A percentile compares a stretch with the other conserved stretches of the same genome.
phyloP scores from a whole-genome alignment of 805 yeast genomes.

The Cyberlindnera meyerae region DNA sequence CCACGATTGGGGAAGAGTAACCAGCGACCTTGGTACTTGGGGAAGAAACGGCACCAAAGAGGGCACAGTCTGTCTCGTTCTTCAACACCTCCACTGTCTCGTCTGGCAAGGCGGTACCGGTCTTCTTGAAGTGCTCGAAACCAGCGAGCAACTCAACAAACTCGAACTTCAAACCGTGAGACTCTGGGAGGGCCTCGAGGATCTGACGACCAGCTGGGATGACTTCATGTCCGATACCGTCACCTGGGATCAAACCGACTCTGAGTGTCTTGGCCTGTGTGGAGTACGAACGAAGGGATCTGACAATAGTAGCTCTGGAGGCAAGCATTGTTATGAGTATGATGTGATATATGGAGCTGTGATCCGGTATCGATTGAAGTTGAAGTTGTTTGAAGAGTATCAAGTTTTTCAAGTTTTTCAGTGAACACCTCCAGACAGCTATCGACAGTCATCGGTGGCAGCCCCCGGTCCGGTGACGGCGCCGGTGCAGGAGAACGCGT shows the following conservation, averaged over 20 bases:
- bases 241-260: conserved; percentile 86
- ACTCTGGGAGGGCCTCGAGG: conserved; percentile 75
- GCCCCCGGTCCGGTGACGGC: conserved; percentile 3
- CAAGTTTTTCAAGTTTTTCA: no score
- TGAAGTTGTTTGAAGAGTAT: no score
- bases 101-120: conserved; percentile 96
- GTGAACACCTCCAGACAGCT: no score
- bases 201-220: conserved; percentile 94
- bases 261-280: conserved; percentile 44
- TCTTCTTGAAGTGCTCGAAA: conserved; percentile 84
- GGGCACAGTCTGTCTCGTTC: conserved; percentile 89
- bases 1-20: conserved; percentile 97
- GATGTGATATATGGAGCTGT: background rate
- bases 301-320: conserved; percentile 8
- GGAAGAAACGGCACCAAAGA: conserved; percentile 95
- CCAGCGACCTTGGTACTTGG: conserved; percentile 94
- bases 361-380: no score
- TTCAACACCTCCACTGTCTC: conserved; percentile 77
- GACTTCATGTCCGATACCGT: conserved; percentile 96
- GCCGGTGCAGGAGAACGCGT: conserved; percentile 3
- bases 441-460: conserved; percentile 2
- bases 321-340: conserved; percentile 9
- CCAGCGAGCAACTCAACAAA: conserved; percentile 92
- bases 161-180: conserved; percentile 72
- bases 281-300: conserved; percentile 28